These are phyloP conservation scores for Fonsecaea multimorphosa DNA, from an alignment of 2,329 filamentous ascomycete genomes.

Conservation along the genomic window DNA sequence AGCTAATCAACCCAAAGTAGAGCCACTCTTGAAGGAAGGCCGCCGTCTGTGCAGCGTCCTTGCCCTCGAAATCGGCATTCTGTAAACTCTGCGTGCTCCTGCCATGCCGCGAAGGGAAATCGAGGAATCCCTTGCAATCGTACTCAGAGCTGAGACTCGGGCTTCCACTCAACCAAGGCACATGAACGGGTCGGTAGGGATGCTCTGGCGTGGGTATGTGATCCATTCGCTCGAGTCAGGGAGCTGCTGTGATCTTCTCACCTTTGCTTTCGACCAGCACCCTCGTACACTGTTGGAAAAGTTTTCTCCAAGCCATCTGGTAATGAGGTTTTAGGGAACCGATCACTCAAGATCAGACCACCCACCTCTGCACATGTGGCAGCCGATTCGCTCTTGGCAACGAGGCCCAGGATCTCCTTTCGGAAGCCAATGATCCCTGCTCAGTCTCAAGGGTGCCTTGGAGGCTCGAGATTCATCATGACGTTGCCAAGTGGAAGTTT, in stretches of 20 bases:
- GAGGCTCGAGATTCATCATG: neutral
- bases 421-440: neutral
- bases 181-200: neutral
- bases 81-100: neutral
- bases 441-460: neutral
- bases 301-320: neutral
- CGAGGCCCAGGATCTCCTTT: neutral
- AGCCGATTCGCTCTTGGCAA: neutral
- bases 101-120: constrained; percentile 4
- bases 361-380: neutral
- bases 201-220: neutral
- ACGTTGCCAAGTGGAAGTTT: neutral
- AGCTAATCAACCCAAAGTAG: neutral
- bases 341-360: neutral
- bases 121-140: neutral
- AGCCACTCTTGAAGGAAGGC: constrained; percentile 2
- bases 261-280: too few species aligned
- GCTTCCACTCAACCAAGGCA: constrained; percentile 1
- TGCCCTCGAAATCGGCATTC: neutral
- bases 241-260: neutral
- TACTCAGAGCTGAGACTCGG: neutral
- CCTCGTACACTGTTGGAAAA: neutral
- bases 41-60: neutral
- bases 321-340: neutral
- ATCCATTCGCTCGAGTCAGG: neutral